A percentile compares a stretch with the other conserved stretches of the same genome.
phyloP scores from a whole-genome alignment of 176 grass and related monocot species.

The Hsuehochloa calcarea region DNA sequence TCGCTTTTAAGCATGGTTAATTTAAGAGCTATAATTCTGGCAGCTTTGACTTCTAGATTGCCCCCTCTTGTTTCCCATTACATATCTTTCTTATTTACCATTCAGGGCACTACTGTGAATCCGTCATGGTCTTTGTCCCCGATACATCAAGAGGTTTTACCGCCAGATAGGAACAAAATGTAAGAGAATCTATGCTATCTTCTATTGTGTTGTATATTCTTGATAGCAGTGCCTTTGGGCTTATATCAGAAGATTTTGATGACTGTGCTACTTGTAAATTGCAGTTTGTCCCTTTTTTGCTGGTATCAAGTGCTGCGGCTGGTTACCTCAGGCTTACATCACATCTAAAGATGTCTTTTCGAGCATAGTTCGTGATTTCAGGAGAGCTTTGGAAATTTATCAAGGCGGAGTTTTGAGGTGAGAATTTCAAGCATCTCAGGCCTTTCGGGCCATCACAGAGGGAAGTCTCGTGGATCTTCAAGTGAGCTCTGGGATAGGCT shows the following conservation, averaged over 20 bases:
- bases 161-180: not conserved
- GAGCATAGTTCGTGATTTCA: constrained; percentile 59
- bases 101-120: not conserved
- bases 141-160: not conserved
- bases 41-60: not conserved
- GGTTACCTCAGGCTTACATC: constrained; percentile 14
- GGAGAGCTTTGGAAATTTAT: constrained; percentile 69
- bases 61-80: not conserved
- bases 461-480: constrained; percentile 46
- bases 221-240: not conserved
- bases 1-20: not conserved
- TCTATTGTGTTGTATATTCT: not conserved
- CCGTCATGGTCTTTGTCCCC: not conserved
- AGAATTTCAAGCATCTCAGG: constrained; percentile 48
- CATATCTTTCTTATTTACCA: not conserved
- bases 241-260: constrained; percentile 25
- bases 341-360: constrained; percentile 56
- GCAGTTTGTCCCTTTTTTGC: not conserved
- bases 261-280: not conserved
- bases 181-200: not conserved
- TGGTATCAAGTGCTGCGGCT: not conserved
- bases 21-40: not conserved
- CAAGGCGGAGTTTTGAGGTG: constrained; percentile 62
- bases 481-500: constrained; percentile 36
- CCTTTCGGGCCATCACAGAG: constrained; percentile 37